Evolutionary conservation across 1,284 basidiomycete genomes (phyloP).

Genomic region (Lentinula novae-zelandiae): DNA sequence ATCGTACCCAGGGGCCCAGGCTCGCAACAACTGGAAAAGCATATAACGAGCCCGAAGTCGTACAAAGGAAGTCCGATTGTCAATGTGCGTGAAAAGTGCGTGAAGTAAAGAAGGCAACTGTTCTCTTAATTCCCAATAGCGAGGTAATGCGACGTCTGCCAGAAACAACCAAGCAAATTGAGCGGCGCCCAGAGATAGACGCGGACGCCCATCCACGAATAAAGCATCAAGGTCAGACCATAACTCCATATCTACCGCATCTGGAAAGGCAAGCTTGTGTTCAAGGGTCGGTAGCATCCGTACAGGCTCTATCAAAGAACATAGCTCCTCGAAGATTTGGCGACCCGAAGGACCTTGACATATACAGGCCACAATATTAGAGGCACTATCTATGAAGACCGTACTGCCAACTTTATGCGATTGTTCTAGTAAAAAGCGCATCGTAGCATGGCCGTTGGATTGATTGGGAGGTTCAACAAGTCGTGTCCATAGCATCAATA

Average conservation of each 20-base stretch:
- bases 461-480: conserved; percentile 69
- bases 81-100: conserved; percentile 80
- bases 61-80: conserved; percentile 71
- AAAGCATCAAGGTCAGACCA: conserved; percentile 73
- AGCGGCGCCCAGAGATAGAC: conserved; percentile 69
- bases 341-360: conserved; percentile 76
- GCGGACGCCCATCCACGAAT: conserved; percentile 69
- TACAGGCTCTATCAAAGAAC: conserved; percentile 79
- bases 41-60: conserved; percentile 69
- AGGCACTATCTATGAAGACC: conserved; percentile 77
- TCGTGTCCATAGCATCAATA: conserved; percentile 79
- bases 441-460: conserved; percentile 75
- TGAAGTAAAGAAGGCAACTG: conserved; percentile 79
- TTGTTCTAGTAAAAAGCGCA: conserved; percentile 86
- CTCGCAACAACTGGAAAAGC: conserved; percentile 77
- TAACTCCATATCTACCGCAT: conserved; percentile 65
- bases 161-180: conserved; percentile 89
- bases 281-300: conserved; percentile 78
- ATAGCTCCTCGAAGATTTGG: conserved; percentile 80
- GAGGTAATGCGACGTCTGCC: conserved; percentile 77
- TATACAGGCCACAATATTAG: conserved; percentile 82
- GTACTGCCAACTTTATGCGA: conserved; percentile 80
- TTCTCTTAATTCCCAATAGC: conserved; percentile 70
- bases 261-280: conserved; percentile 65
- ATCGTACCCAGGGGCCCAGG: conserved; percentile 74